Evolutionary conservation across 768 basidiomycete genomes (phyloP).

Genomic region (Scleroderma citrinum): DNA sequence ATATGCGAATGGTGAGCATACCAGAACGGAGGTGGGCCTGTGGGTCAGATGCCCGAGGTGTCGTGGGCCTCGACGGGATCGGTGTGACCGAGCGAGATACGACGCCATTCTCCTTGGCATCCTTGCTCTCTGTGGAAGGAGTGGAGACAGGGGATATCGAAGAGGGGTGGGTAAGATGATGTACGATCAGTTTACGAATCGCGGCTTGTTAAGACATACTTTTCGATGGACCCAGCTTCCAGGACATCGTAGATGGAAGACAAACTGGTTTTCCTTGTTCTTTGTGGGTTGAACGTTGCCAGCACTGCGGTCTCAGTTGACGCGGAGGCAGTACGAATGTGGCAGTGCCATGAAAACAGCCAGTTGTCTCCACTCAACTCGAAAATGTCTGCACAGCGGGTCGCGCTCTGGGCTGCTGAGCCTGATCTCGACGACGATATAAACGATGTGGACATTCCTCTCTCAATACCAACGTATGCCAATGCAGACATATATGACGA

Average conservation of each 20-base stretch:
- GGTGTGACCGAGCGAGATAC: slow-evolving; percentile 77
- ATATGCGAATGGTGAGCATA: slow-evolving; percentile 93
- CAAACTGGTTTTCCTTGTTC: background rate
- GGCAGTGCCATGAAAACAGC: too few species aligned
- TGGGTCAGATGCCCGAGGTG: slow-evolving; percentile 56
- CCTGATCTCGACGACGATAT: slow-evolving; percentile 74
- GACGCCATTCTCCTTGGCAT: slow-evolving; percentile 62
- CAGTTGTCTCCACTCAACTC: background rate
- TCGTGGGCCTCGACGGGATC: slow-evolving; percentile 75
- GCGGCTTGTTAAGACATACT: slow-evolving; percentile 15
- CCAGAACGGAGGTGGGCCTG: slow-evolving; percentile 69
- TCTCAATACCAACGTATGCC: slow-evolving; percentile 24
- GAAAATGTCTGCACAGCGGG: slow-evolving; percentile 50
- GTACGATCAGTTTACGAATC: slow-evolving; percentile 12
- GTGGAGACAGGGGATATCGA: slow-evolving; percentile 3
- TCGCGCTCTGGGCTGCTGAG: slow-evolving; percentile 71
- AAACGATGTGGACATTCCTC: slow-evolving; percentile 57
- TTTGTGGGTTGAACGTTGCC: background rate
- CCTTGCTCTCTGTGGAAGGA: slow-evolving; percentile 51
- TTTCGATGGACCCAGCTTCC: slow-evolving; percentile 44
- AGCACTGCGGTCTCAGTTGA: background rate
- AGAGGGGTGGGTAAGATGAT: background rate
- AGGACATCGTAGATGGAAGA: slow-evolving; percentile 41
- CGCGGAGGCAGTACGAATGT: background rate
- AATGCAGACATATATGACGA: slow-evolving; percentile 27